Evolutionary conservation across 208 protist genomes (phyloP), one percentile per base, ranked within the genome.

Genomic region (Herpetomonas tarakana): DNA sequence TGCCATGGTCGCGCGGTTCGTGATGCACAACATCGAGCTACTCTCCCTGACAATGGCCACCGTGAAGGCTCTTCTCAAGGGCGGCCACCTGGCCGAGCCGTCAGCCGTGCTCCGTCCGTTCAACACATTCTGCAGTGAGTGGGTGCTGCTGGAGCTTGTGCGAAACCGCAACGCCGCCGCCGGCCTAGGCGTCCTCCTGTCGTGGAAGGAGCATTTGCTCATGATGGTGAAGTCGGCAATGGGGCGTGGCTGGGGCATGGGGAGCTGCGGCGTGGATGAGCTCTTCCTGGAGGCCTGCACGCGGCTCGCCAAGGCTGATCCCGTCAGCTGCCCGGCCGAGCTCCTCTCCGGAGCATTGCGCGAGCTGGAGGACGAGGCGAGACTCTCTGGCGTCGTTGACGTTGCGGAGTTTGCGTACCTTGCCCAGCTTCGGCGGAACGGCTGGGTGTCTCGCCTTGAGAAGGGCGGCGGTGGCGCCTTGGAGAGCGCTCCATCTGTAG

Each of bases 121-220:
- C 62, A 81, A 91, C 62, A 76, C 76, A 1, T 92, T 92, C 68
- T 92, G 82, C 53, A 50, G 68, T 24, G 57, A 80, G 53, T 94
- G 88, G 85, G 66, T 91, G 55, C 49, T 65, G 63, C 67, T 91
- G 26, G 82, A 89, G 64, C 58, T 94, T 12, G 68, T 88, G 47
- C 77, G 82, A 38, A 91, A 86, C 61, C 67, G 76, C 9, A 60
- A 68, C n/a, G 41, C 54, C 21, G 57, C 41, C 4, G 74, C 70
- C 44, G 76, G 74, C 2, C 12, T 79, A 21, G 25, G 68, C 14
- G 69, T 91, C 30, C 69, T 92, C 19, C 49, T 71, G 26, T 80
- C 84, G 70, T 94, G 88, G 88, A 87, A 78, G 26, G 84, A 91
- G 65, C 84, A 94, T 58, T 57, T 94, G 3, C 73, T 80, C 29